These are phyloP conservation scores for Pseudofabraea citricarpa DNA, from an alignment of 2,329 filamentous ascomycete genomes.

Conservation along the genomic window DNA sequence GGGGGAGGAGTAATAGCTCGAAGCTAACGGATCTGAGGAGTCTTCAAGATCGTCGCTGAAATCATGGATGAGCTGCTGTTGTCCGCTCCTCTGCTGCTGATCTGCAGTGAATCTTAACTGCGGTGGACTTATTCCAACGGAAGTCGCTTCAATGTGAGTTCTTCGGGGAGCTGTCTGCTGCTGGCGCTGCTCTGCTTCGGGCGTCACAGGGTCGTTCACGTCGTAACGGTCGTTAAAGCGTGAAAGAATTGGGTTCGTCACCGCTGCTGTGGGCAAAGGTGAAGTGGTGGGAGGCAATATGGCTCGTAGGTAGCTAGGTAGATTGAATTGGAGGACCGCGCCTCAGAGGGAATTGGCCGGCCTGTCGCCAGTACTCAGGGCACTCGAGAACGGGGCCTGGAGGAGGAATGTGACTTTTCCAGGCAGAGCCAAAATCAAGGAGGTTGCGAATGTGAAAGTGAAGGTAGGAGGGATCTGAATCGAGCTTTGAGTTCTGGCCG, in stretches of 20 bases:
- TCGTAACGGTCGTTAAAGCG: conserved; percentile 30
- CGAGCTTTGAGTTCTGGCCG: background rate
- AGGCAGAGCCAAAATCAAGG: background rate
- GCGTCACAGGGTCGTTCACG: conserved; percentile 26
- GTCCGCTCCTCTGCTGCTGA: conserved; percentile 8
- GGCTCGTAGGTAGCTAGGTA: conserved; percentile 7
- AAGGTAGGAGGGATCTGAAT: background rate
- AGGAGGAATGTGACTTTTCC: conserved; percentile 3
- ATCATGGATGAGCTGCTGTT: conserved; percentile 19
- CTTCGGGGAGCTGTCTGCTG: conserved; percentile 20
- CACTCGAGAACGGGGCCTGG: no score
- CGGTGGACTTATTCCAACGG: conserved; percentile 25
- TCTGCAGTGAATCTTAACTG: conserved; percentile 16
- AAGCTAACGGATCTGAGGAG: conserved; percentile 19
- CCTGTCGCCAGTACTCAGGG: no score
- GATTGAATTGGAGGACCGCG: no score
- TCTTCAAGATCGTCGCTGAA: conserved; percentile 20
- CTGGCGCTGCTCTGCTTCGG: conserved; percentile 24
- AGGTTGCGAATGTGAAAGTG: background rate
- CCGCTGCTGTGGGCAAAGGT: conserved; percentile 19
- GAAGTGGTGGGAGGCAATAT: conserved; percentile 22
- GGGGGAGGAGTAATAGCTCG: conserved; percentile 15
- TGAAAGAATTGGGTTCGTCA: conserved; percentile 24
- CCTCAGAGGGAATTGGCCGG: no score
- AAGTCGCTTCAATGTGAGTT: conserved; percentile 28